These are phyloP conservation scores for Cucumis hystrix DNA, from an alignment of 306 rosid genomes.

Conservation along the genomic window DNA sequence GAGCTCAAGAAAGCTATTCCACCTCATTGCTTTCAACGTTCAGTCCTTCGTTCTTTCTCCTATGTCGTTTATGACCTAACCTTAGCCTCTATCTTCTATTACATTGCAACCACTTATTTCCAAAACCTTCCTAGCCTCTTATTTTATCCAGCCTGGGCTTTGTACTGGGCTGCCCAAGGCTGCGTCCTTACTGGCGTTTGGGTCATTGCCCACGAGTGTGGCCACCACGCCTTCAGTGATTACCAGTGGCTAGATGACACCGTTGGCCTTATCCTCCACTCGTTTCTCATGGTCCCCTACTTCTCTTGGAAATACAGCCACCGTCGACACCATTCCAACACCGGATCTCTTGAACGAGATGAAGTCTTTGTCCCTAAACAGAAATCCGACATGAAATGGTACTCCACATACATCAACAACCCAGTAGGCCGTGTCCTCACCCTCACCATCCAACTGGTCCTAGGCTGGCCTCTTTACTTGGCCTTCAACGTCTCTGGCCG, in stretches of 20 bases:
- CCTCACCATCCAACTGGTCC: slow-evolving; percentile 29
- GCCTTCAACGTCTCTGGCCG: slow-evolving; percentile 65
- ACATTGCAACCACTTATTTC: slow-evolving; percentile 35
- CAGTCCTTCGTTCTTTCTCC: slow-evolving; percentile 46
- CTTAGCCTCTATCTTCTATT: slow-evolving; percentile 23
- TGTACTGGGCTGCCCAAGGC: slow-evolving; percentile 53
- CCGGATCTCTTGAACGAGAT: slow-evolving; percentile 75
- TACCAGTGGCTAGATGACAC: slow-evolving; percentile 89
- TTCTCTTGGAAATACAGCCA: slow-evolving; percentile 98
- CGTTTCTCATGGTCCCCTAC: slow-evolving; percentile 80
- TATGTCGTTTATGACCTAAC: slow-evolving; percentile 40
- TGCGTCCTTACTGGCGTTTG: slow-evolving; percentile 86
- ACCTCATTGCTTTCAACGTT: slow-evolving; percentile 64
- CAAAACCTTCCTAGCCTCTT: slow-evolving; percentile 23
- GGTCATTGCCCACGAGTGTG: slow-evolving; percentile 96
- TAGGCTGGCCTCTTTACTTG: slow-evolving; percentile 78
- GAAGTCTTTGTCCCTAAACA: slow-evolving; percentile 91
- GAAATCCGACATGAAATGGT: slow-evolving; percentile 38
- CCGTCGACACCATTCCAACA: slow-evolving; percentile 93
- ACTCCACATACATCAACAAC: slow-evolving; percentile 63
- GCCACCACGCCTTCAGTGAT: slow-evolving; percentile 96
- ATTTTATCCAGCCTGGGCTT: slow-evolving; percentile 42
- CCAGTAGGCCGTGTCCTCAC: slow-evolving; percentile 58
- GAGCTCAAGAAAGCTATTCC: slow-evolving; percentile 62
- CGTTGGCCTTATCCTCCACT: slow-evolving; percentile 80